Percentiles rank a stretch among this genome's conserved stretches.
Evolutionary conservation across 164 flowering plant genomes (phyloP).

Genomic region (Kingdonia uniflora): DNA sequence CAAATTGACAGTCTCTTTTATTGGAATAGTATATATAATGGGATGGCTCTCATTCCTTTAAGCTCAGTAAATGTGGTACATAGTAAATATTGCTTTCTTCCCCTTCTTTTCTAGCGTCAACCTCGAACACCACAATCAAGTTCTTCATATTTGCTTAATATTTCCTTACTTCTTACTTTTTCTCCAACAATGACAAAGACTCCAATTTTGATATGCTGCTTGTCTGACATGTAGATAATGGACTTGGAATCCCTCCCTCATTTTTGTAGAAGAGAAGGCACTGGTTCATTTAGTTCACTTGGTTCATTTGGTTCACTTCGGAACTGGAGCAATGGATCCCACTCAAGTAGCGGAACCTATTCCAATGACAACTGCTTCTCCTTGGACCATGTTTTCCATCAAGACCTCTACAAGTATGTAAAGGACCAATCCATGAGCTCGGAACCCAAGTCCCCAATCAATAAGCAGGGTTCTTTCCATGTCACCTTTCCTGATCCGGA

Average conservation of each 20-base stretch:
- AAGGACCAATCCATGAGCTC: conserved; percentile 32
- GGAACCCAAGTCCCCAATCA: conserved; percentile 22
- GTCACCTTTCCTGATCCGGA: conserved; percentile 55
- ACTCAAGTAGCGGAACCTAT: too few species aligned
- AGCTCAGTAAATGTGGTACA: too few species aligned
- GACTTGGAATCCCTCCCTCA: conserved; percentile 64
- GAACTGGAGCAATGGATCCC: conserved; percentile 18
- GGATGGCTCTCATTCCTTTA: too few species aligned
- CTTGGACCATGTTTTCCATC: conserved; percentile 70
- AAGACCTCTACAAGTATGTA: conserved; percentile 56
- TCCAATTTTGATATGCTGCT: background rate
- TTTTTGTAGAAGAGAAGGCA: conserved; percentile 58
- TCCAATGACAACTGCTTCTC: conserved; percentile 47
- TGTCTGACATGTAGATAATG: conserved; percentile 44
- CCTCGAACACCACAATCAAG: too few species aligned
- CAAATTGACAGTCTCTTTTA: too few species aligned
- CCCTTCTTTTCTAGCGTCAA: too few species aligned
- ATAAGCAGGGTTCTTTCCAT: conserved; percentile 74
- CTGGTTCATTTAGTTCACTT: conserved; percentile 51
- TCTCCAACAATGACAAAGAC: too few species aligned
- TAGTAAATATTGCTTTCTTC: too few species aligned
- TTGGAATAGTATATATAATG: too few species aligned
- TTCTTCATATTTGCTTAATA: too few species aligned
- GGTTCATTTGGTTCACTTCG: too few species aligned
- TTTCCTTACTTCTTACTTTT: background rate